phyloP scores from a whole-genome alignment of 495 filamentous ascomycete species.

The Neurospora sp. region DNA sequence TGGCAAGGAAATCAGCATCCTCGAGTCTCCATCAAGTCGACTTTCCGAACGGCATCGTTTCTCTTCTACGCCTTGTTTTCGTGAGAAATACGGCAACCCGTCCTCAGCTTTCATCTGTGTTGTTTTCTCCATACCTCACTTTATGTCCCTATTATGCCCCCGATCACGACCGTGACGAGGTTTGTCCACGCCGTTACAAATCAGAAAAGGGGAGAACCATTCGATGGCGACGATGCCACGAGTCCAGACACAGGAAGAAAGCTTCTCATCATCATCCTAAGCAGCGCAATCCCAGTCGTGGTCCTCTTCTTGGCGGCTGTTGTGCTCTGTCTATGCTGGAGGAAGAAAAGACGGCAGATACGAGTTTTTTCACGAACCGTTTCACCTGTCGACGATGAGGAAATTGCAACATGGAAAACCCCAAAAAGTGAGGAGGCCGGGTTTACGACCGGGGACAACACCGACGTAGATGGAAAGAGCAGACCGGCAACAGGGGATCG shows the following conservation, averaged over 20 bases:
- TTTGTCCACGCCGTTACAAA: background rate
- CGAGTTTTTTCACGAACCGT: slow-evolving; percentile 33
- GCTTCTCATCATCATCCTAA: slow-evolving; percentile 29
- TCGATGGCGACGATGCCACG: background rate
- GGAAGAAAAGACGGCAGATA: slow-evolving; percentile 21
- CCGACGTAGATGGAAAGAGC: slow-evolving; percentile 13
- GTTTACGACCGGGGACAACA: slow-evolving; percentile 5
- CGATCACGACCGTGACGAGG: background rate
- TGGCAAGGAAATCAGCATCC: background rate
- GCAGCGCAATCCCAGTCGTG: slow-evolving; percentile 29
- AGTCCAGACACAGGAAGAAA: background rate
- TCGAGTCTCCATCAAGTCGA: background rate
- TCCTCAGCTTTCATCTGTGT: background rate
- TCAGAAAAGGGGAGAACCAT: background rate
- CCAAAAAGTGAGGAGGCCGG: slow-evolving; percentile 16
- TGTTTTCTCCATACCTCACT: background rate
- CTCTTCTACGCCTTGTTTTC: background rate
- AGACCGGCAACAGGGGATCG: slow-evolving; percentile 8
- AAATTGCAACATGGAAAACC: slow-evolving; percentile 42
- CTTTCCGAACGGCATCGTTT: background rate
- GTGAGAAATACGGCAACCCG: background rate
- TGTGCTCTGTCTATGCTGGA: slow-evolving; percentile 20
- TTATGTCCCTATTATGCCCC: background rate
- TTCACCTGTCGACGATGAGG: slow-evolving; percentile 42
- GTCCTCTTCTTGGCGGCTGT: slow-evolving; percentile 25